Evolutionary conservation across 2,329 filamentous ascomycete species (phyloP), one percentile per base, ranked within the genome.

Genomic region (Penicillium sp.): DNA sequence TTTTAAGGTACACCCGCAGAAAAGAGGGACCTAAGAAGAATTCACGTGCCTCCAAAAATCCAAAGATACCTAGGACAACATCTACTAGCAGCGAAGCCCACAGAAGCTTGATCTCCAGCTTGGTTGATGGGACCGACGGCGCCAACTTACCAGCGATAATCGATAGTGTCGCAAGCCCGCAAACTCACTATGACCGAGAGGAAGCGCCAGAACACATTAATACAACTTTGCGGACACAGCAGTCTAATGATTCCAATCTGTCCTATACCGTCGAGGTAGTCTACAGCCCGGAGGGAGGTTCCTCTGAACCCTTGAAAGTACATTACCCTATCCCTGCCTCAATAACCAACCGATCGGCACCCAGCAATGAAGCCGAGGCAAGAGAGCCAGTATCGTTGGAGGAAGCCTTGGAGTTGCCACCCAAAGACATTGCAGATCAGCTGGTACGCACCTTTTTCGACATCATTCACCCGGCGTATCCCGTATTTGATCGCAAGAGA

Each of bases 371-470:
- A 43, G 10, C 32, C 38, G 36, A 47, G 29, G 27, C 45, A n/a
- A 39, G 49, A 18, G 44, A 44, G 13, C 43, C 45, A n/a, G 46
- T 56, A 24, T 52, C 49, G 3, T 36, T 52, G 29, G 49, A 43
- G 40, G 49, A 56, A 29, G 58, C 55, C 40, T 50, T 64, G 24
- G 55, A 31, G 9, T 40, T 64, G 16, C 61, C 59, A 11, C 31
- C 43, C 4, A 52, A 50, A 32, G 49, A 61, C 38, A 57, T 61
- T 27, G 56, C 58, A 51, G 49, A 60, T 36, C 51, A 55, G 47
- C 50, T 64, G n/a, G 56, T 64, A 31, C 54, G 55, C 29, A 56
- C 61, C 22, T 64, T 62, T 40, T 64, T 64, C 40, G 57, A 61
- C 13, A 58, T 55, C 38, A 60, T 64, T 11, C 61, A 64, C 45